Evolutionary conservation across 2,329 filamentous ascomycete genomes (phyloP), one percentile per base, ranked within the genome.

Genomic region (Coniosporium tulheliwenetii): DNA sequence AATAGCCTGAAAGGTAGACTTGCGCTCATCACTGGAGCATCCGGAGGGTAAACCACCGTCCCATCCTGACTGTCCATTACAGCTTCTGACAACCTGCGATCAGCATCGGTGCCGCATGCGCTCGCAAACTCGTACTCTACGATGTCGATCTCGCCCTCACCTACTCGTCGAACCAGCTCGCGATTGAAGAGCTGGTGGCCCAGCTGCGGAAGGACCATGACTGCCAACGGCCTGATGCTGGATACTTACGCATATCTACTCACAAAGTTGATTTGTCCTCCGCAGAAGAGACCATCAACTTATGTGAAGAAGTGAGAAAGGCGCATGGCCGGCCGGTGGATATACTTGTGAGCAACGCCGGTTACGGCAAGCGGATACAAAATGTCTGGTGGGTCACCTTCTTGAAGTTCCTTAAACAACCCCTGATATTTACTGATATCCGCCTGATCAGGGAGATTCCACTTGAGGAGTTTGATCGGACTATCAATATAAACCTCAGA

Each of bases 321-420:
- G 51, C 69, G 39, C 75, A 80, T 51, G 63, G 62, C 9, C 63
- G 70, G 42, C 63, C 64, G 2, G 73, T 75, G 0, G 73, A 81
- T 49, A 79, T 83, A 15, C 60, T 82, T 2, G 56, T 83, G 19
- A 73, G 71, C 8, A 83, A 83, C 50, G 79, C 79, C 1, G 78
- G 77, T 0, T 69, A 78, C 47, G 77, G 77, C 34, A 76, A 75
- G 51, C 65, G 75, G n/a, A 70, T 77, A 38, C 48, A 46, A n/a
- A 54, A 61, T 41, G 59, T 62, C 16, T 52, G 58, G 48, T 50
- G 34, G 16, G 42, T 42, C 13, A n/a, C 14, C 5, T 10, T 34
- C 13, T n/a, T n/a, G n/a, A 36, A 30, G 37, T 19, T 5, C 36
- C 16, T 5, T 16, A 10, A 15, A 9, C 8, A 15, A 10, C 14